Percentiles rank a stretch among this genome's conserved stretches.
phyloP scores from a whole-genome alignment of 441 rosid species.

The Euphorbia schlechtendalii region DNA sequence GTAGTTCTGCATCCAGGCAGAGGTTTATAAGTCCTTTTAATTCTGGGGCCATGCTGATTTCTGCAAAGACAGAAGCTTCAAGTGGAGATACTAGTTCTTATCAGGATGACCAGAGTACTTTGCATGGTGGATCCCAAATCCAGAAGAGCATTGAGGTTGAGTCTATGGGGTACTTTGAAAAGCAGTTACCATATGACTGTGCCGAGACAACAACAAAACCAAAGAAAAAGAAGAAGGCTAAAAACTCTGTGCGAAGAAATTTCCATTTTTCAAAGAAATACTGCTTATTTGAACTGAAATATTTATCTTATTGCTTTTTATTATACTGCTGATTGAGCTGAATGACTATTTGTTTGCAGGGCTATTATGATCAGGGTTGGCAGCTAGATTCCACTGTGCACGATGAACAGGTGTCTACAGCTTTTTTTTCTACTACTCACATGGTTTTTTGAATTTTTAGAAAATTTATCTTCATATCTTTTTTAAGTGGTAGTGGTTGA shows the following conservation, averaged over 20 bases:
- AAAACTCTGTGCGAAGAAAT: constrained; percentile 46
- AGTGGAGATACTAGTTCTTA: constrained; percentile 97
- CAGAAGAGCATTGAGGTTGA: constrained; percentile 89
- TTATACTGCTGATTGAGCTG: constrained; percentile 22
- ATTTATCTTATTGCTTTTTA: background rate
- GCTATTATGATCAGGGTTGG: constrained; percentile 73
- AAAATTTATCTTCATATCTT: background rate
- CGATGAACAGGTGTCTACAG: constrained; percentile 62
- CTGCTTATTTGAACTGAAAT: constrained; percentile 11
- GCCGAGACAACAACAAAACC: constrained; percentile 78
- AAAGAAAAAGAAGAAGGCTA: constrained; percentile 81
- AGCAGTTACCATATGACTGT: constrained; percentile 58
- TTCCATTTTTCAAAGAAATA: constrained; percentile 3
- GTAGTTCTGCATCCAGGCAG: constrained; percentile 91
- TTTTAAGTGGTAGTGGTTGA: no score
- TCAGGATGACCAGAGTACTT: constrained; percentile 91
- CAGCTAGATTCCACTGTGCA: constrained; percentile 54
- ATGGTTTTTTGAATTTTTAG: background rate
- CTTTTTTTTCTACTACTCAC: constrained; percentile 3
- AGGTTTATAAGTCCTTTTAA: constrained; percentile 62
- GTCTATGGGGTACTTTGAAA: constrained; percentile 65
- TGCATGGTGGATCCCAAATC: constrained; percentile 69
- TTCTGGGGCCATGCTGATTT: constrained; percentile 47
- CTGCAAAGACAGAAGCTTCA: constrained; percentile 79
- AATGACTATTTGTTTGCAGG: constrained; percentile 45